These are phyloP conservation scores for Cladosporium sp. DNA, from an alignment of 2,329 filamentous ascomycete species.

Conservation along the genomic window DNA sequence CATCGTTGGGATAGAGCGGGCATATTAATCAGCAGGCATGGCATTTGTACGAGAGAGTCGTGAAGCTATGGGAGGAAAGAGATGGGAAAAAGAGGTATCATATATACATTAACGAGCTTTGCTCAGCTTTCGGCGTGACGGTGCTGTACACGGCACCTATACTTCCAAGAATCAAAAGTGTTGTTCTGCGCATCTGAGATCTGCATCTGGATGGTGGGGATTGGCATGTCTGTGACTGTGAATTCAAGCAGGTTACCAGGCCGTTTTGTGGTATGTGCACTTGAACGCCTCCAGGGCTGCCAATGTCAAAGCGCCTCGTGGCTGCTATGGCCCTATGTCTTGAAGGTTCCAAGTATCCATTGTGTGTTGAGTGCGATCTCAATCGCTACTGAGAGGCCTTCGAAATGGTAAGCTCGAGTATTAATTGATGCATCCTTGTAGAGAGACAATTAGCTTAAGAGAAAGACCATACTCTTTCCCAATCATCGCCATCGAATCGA, in stretches of 20 bases:
- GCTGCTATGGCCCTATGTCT: neutral
- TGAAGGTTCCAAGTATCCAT: neutral
- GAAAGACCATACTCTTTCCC: neutral
- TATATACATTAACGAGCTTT: neutral
- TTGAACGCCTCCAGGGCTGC: neutral
- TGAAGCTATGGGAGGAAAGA: neutral
- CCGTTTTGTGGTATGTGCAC: neutral
- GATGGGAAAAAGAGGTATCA: neutral
- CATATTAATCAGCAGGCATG: neutral
- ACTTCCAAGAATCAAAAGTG: neutral
- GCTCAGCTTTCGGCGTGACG: neutral
- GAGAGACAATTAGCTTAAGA: neutral
- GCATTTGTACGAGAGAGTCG: neutral
- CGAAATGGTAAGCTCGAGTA: too few relatives aligned
- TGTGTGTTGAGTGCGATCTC: too few relatives aligned
- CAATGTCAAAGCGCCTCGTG: neutral
- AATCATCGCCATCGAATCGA: neutral
- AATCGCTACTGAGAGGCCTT: too few relatives aligned
- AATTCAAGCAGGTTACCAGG: neutral
- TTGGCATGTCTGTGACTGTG: neutral
- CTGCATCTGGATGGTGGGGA: neutral
- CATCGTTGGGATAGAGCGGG: conserved; percentile 1
- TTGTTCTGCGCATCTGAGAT: neutral
- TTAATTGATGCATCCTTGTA: too few relatives aligned
- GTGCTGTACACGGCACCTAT: neutral